Base-by-base conservation (phyloP, 2,329 filamentous ascomycete genomes). In the Lachnellula hyalina region DNA sequence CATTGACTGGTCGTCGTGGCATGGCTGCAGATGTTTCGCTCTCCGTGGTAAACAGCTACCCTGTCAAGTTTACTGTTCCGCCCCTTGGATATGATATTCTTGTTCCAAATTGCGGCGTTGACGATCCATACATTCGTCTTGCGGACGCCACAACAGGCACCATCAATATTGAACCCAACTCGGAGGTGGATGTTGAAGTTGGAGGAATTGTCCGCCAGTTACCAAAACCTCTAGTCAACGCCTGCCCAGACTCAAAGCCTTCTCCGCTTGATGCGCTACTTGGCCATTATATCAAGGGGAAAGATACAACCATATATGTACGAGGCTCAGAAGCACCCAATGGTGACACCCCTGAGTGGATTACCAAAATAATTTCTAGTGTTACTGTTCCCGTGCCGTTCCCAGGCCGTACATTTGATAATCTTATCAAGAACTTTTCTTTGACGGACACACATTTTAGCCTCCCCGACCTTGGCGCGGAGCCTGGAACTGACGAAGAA, bases 211-310 rank as follows among this genome's bases (percentile, higher is more conserved):
- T 97, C 41, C 80, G 79, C 49, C 79, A 87, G 53, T 77, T 99
- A 6, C 89, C 94, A 15, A 81, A 89, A 40, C 77, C 83, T 5
- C 75, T 99, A 52, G 89, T 83, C 1, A 77, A 79, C 15, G 76
- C 78, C 6, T 99, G 94, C 65, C 93, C 93, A 0, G 77, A 86
- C 54, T 87, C 86, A 2, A 76, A 85, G 28, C 84, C 85, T 7
- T 96, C 93, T 1, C 94, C 94, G 1, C 76, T 99, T 23, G 94
- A 99, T 67, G 76, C 84, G 23, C 79, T 99, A 42, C 76, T 99
- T 52, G 83, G 83, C 45, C 84, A 84, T 51, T 97, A 96, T 69
- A 84, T 97, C 60, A 83, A 88, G 59, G 92, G 93, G 47, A 79
- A 88, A 42, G 79, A 88, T 53, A 87, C 89, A 0, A 90, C 84